These are phyloP conservation scores for Ilyonectria destructans DNA, from an alignment of 2,329 filamentous ascomycete species.

Conservation along the genomic window DNA sequence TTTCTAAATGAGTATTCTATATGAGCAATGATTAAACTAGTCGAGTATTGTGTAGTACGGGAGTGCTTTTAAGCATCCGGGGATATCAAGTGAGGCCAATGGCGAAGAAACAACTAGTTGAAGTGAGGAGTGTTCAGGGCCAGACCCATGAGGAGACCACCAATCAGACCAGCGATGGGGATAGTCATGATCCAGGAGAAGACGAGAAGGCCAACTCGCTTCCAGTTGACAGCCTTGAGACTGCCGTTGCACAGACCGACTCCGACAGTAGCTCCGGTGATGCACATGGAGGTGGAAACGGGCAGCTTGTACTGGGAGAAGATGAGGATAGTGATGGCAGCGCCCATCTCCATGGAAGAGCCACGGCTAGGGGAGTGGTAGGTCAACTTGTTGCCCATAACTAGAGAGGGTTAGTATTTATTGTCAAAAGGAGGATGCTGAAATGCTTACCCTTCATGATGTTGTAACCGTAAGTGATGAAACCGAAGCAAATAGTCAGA, in stretches of 20 bases:
- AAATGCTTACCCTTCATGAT: slow-evolving; percentile 80
- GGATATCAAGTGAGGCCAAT: not conserved
- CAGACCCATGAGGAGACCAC: slow-evolving; percentile 59
- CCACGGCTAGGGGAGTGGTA: slow-evolving; percentile 73
- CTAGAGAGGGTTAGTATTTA: slow-evolving; percentile 56
- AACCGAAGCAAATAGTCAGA: slow-evolving; percentile 75
- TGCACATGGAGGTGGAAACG: slow-evolving; percentile 85
- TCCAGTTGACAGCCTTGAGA: slow-evolving; percentile 81
- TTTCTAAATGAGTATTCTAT: not conserved
- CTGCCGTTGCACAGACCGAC: slow-evolving; percentile 85
- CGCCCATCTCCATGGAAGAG: slow-evolving; percentile 86
- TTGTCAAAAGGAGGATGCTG: not conserved
- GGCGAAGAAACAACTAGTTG: slow-evolving; percentile 8
- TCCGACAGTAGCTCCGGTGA: slow-evolving; percentile 84
- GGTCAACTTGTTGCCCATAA: slow-evolving; percentile 88
- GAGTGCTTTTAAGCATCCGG: not conserved
- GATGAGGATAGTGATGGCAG: slow-evolving; percentile 82
- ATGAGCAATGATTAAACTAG: not conserved
- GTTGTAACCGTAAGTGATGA: slow-evolving; percentile 86
- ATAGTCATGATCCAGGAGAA: slow-evolving; percentile 72
- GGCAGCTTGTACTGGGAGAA: slow-evolving; percentile 84
- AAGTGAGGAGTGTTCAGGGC: slow-evolving; percentile 60
- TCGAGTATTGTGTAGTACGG: not conserved
- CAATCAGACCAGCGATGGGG: slow-evolving; percentile 60
- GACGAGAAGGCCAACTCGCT: slow-evolving; percentile 78